phyloP scores from a whole-genome alignment of 371 early-diverging fungal genomes.

The Lichtheimia corymbifera region DNA sequence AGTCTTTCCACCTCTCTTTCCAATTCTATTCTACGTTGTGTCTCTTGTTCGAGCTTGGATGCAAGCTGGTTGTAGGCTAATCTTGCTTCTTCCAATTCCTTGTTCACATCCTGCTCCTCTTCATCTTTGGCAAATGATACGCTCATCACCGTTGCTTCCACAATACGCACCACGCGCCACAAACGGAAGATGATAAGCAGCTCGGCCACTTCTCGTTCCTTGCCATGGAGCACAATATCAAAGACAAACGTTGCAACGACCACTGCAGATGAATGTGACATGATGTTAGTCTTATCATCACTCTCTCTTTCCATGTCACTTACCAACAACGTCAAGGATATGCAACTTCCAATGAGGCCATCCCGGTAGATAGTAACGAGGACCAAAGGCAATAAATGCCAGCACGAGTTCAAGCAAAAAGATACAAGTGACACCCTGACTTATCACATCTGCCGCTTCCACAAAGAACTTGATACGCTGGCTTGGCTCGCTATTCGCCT shows the following conservation, averaged over 20 bases:
- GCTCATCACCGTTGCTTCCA: constrained; percentile 44
- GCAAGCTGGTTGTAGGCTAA: constrained; percentile 25
- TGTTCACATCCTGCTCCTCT: constrained; percentile 19
- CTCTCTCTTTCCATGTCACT: background rate
- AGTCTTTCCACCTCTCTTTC: constrained; percentile 8
- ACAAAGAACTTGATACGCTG: constrained; percentile 21
- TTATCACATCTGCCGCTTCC: constrained; percentile 34
- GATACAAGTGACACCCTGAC: constrained; percentile 33
- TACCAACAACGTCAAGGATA: constrained; percentile 44
- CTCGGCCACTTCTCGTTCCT: constrained; percentile 54
- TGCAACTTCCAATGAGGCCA: constrained; percentile 49
- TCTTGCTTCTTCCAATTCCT: constrained; percentile 15
- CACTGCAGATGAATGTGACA: constrained; percentile 18
- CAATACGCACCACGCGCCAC: constrained; percentile 51
- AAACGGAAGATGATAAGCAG: constrained; percentile 48
- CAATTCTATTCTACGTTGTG: constrained; percentile 5
- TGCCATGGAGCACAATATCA: constrained; percentile 45
- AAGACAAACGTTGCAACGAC: constrained; percentile 41
- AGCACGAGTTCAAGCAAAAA: constrained; percentile 41
- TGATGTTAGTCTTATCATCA: background rate
- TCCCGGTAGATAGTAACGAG: constrained; percentile 42
- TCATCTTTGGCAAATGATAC: constrained; percentile 34
- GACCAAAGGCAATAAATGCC: constrained; percentile 44
- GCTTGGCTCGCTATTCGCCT: constrained; percentile 2
- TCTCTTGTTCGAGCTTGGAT: constrained; percentile 24